Base-by-base conservation (phyloP, 2,329 filamentous ascomycete genomes). In the Pseudogymnoascus sp. region DNA sequence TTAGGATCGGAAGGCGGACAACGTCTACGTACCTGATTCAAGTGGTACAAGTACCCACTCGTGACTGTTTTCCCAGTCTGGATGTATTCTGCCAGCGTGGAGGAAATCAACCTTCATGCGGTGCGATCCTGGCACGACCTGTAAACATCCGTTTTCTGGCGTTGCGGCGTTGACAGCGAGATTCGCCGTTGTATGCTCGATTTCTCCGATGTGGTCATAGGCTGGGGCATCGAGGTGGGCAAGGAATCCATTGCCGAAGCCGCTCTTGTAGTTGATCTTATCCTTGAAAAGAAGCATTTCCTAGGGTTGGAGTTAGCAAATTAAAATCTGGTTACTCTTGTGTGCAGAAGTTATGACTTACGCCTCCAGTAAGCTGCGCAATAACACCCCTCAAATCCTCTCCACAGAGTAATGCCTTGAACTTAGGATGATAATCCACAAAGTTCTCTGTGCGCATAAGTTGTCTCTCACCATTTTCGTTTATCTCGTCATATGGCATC, bases 251-350 rank as follows among this genome's bases (percentile, higher is more conserved):
- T 74, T 73, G 11, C 71, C 72, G 33, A 64, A 62, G 10, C 71
- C 65, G 36, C 69, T 67, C 53, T 74, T 74, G 66, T 74, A 73
- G 64, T 74, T 74, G 67, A 74, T 73, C 63, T 74, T 74, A 60
- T 73, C 72, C 65, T 74, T 74, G 67, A 74, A 74, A 21, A 74
- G 70, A 21, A 72, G 64, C 70, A 73, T 73, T 26, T 72, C 70
- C 71, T 73, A 10, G 44, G 35, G 15, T 38, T 38, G 35, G 35
- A 38, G 35, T 38, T 38, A 38, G 35, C 35, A 38, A 38, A 38
- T 38, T 38, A 7, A 38, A 38, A 38, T 38, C 35, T n/a, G 15
- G 35, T 38, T 36, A 35, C 17, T 26, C 9, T 63, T 17, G 21
- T 53, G 26, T 23, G 60, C 19, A 53, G 33, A 28, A 31, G 17